Conservation (phyloP, 371 early-diverging fungal species). For the Capniomyces stellatus region DNA sequence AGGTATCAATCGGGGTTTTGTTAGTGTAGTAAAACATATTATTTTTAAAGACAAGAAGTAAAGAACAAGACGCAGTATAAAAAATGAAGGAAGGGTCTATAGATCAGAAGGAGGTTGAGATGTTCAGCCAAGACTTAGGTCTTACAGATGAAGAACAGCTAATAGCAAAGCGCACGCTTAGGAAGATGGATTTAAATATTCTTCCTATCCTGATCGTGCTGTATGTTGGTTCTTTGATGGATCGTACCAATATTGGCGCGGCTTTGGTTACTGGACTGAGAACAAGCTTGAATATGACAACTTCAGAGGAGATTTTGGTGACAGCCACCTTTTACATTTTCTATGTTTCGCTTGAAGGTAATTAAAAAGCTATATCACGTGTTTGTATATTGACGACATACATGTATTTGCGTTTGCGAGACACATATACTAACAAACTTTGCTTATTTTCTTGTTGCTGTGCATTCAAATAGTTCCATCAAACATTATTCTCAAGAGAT, state of each 20-base stretch:
- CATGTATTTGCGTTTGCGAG: no score
- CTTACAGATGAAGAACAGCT: conserved; percentile 1
- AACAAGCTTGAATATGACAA: conserved; percentile 11
- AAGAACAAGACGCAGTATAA: no score
- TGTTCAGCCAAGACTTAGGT: neutral
- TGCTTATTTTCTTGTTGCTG: no score
- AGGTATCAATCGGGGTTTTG: no score
- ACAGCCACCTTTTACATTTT: conserved; percentile 27
- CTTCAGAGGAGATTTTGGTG: conserved; percentile 22
- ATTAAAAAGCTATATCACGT: no score
- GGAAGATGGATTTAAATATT: conserved; percentile 10
- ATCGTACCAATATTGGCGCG: conserved; percentile 27
- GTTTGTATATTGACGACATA: no score
- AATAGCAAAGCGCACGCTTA: conserved; percentile 4
- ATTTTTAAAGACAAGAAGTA: no score
- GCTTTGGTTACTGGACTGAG: conserved; percentile 28
- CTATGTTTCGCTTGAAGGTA: conserved; percentile 40
- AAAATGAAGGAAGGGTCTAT: no score
- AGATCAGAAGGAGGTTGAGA: neutral
- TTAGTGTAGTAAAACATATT: no score
- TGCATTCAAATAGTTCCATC: no score
- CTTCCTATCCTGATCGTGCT: conserved; percentile 17
- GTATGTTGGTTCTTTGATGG: conserved; percentile 17
- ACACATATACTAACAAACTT: no score
- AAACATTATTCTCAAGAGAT: conserved; percentile 36